These are phyloP conservation scores for Claviceps pazoutovae DNA, from an alignment of 2,329 filamentous ascomycete species.

Conservation along the genomic window DNA sequence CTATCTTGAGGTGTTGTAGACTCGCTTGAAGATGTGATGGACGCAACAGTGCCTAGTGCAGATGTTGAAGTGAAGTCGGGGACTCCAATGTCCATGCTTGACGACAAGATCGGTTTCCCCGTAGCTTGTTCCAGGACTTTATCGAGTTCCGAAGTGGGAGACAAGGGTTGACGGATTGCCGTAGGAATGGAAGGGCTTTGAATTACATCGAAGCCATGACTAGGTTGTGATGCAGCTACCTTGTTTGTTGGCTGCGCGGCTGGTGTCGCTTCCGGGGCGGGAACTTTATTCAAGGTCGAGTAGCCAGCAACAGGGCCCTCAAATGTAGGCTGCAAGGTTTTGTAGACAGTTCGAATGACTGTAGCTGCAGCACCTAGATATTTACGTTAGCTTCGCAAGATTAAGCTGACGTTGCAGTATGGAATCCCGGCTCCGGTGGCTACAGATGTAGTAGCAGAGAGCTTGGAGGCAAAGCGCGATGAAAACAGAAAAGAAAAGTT, in stretches of 20 bases:
- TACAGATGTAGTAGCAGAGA: too few species aligned
- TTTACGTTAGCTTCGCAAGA: neutral
- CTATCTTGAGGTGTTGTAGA: conserved; percentile 1
- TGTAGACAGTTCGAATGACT: conserved; percentile 25
- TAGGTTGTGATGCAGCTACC: neutral
- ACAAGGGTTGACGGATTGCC: conserved; percentile 15
- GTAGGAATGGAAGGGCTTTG: conserved; percentile 10
- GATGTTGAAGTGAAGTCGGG: conserved; percentile 6
- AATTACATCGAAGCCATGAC: conserved; percentile 8
- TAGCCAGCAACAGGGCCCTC: conserved; percentile 28
- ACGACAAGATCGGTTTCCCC: conserved; percentile 8
- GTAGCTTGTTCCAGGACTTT: conserved; percentile 19
- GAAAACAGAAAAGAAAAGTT: neutral
- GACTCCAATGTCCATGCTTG: conserved; percentile 6
- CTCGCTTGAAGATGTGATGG: conserved; percentile 9
- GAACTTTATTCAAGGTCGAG: conserved; percentile 18
- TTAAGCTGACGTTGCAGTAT: too few species aligned
- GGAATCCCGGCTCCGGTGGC: too few species aligned
- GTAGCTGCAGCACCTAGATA: conserved; percentile 9
- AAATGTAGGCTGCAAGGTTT: conserved; percentile 27
- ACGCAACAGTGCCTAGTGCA: conserved; percentile 10
- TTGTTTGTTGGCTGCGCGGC: neutral
- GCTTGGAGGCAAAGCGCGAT: neutral
- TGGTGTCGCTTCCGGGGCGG: conserved; percentile 4
- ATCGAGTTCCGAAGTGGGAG: conserved; percentile 10